Percentiles rank a stretch among this genome's conserved stretches.
Evolutionary conservation across 192 early-diverging fungal species (phyloP).

Genomic region (Backusella mclennaniae): DNA sequence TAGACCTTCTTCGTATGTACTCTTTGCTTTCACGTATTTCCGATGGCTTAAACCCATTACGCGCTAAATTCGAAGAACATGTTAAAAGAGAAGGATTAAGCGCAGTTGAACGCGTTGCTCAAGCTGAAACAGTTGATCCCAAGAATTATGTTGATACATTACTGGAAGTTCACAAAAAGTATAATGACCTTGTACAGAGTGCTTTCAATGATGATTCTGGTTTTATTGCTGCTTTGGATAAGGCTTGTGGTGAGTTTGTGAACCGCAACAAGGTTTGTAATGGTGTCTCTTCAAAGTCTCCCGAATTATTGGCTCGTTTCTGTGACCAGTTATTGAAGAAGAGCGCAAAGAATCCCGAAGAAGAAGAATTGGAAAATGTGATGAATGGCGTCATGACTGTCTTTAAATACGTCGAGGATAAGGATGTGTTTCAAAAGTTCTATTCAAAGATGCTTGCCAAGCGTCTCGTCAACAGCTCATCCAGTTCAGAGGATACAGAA

Average conservation of each 20-base stretch:
- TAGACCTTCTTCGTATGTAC: constrained; percentile 72
- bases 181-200: constrained; percentile 69
- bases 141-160: constrained; percentile 87
- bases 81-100: constrained; percentile 77
- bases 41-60: constrained; percentile 80
- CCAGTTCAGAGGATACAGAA: constrained; percentile 90
- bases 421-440: constrained; percentile 98
- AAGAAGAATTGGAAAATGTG: constrained; percentile 46
- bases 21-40: constrained; percentile 74
- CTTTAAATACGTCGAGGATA: constrained; percentile 95
- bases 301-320: constrained; percentile 88
- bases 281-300: constrained; percentile 66
- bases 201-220: constrained; percentile 84
- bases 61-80: constrained; percentile 72
- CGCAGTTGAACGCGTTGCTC: constrained; percentile 66
- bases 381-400: constrained; percentile 69
- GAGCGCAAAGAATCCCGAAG: constrained; percentile 74
- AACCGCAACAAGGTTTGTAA: constrained; percentile 89
- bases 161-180: constrained; percentile 85
- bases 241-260: constrained; percentile 91
- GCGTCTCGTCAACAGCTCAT: constrained; percentile 86
- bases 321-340: constrained; percentile 89
- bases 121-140: constrained; percentile 52
- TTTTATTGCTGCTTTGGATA: constrained; percentile 89
- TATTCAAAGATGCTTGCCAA: constrained; percentile 93